These are phyloP conservation scores for Anisodus tanguticus DNA, from an alignment of 257 asterid species.

Conservation along the genomic window DNA sequence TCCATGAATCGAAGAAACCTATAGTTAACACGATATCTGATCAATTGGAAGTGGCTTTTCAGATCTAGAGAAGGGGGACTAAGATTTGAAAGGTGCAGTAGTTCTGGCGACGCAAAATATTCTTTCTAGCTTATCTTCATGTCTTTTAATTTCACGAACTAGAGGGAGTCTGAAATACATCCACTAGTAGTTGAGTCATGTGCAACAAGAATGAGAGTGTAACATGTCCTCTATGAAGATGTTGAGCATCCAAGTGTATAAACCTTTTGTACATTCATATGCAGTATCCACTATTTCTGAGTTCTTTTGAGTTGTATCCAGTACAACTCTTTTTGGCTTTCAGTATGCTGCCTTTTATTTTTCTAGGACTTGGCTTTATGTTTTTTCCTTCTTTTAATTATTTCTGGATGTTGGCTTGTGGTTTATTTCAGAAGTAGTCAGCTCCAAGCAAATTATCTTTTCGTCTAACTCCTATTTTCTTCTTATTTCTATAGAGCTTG, in stretches of 20 bases:
- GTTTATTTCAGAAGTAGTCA: constrained; percentile 24
- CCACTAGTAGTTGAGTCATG: neutral
- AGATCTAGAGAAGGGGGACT: neutral
- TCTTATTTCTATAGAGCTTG: constrained; percentile 53
- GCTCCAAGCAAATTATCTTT: neutral
- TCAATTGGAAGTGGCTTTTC: neutral
- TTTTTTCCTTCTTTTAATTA: neutral
- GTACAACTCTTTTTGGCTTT: neutral
- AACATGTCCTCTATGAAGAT: neutral
- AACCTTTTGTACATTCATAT: neutral
- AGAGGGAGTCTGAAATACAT: constrained; percentile 6
- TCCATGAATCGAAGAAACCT: neutral
- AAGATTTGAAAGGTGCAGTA: neutral
- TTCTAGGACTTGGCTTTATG: constrained; percentile 5
- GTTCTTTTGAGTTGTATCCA: neutral
- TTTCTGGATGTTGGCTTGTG: constrained; percentile 23
- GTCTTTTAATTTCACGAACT: neutral
- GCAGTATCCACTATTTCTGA: neutral
- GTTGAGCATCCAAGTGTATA: neutral
- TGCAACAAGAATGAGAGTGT: neutral
- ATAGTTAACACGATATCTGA: neutral
- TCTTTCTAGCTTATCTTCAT: neutral
- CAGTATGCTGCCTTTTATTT: constrained; percentile 25
- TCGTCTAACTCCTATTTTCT: neutral
- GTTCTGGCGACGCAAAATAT: neutral